Conservation (phyloP, 306 rosid genomes). For the Rosa persica region DNA sequence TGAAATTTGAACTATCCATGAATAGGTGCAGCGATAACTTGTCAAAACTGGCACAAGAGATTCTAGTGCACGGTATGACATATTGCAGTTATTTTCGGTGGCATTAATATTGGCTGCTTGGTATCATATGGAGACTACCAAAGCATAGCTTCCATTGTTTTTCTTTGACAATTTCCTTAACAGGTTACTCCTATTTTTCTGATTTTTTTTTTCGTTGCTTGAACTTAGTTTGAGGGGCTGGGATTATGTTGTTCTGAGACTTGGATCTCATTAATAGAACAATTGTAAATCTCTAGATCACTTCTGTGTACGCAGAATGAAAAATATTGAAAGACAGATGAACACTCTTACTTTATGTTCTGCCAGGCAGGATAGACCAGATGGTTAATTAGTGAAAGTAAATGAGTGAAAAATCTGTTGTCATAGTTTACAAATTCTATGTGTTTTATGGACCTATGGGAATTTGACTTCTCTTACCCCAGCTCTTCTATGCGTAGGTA, state of each 20-base stretch:
- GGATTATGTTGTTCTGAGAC: not conserved
- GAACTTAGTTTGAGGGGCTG: not conserved
- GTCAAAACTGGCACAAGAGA: constrained; percentile 66
- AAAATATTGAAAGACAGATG: not conserved
- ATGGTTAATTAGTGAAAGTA: not conserved
- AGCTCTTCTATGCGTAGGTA: constrained; percentile 12
- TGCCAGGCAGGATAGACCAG: not conserved
- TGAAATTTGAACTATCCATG: constrained; percentile 93
- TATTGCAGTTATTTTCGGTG: constrained; percentile 19
- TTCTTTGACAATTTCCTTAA: not conserved
- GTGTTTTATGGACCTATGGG: constrained; percentile 8
- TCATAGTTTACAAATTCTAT: not conserved
- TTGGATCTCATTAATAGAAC: not conserved
- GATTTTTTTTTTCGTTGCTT: not conserved
- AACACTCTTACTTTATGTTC: not conserved
- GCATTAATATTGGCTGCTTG: constrained; percentile 9
- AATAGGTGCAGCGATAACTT: constrained; percentile 66
- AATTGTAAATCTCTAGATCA: not conserved
- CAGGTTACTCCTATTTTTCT: not conserved
- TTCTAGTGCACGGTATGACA: constrained; percentile 65
- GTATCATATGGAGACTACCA: not conserved
- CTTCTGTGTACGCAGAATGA: not conserved
- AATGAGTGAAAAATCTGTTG: not conserved
- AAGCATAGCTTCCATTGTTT: not conserved
- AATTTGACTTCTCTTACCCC: not conserved